Evolutionary conservation across 2,329 filamentous ascomycete species (phyloP), one percentile per base, ranked within the genome.

Genomic region (Trichoderma endophyticum): DNA sequence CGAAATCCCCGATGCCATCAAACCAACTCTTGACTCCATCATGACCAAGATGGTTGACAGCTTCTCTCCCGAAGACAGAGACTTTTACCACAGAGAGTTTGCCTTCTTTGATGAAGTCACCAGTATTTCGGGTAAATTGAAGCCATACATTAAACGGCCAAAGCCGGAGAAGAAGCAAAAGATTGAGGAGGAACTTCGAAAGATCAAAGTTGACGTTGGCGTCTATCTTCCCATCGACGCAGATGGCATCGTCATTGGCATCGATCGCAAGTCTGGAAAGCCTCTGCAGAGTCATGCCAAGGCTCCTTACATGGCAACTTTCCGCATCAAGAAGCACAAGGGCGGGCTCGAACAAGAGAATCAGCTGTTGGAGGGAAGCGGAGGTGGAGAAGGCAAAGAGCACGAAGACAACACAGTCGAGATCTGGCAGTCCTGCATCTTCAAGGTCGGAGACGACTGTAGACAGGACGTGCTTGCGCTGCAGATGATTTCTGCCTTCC

Each of bases 121-220:
- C 1, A 91, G 88, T 63, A 95, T 99, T 71, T 99, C 97, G 0
- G 97, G 96, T 71, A 99, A 97, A 79, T 87, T 99, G 62, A 95
- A 96, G 78, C 96, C 97, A 1, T 92, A 92, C 78, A 97, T 99
- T 80, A 97, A 97, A 82, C 89, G 89, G 72, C 91, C 92, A 54
- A 99, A 99, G 82, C 92, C 94, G 2, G 95, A 98, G 82, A 99
- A 99, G 87, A 98, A 98, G 81, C 93, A 96, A 79, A 99, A 98
- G 84, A 99, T 99, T 74, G 96, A 98, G 79, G 97, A 99, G 82
- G 96, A 99, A 80, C 86, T 99, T 57, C 93, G 96, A 75, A 97
- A 97, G 82, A 98, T 99, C 82, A 92, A 97, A 80, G 93, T 99
- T 3, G 95, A 98, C 77, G 93, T 98, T 56, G 96, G 96, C 18